These are phyloP conservation scores for Macaranga tanarius DNA, from an alignment of 441 rosid genomes.

Conservation along the genomic window DNA sequence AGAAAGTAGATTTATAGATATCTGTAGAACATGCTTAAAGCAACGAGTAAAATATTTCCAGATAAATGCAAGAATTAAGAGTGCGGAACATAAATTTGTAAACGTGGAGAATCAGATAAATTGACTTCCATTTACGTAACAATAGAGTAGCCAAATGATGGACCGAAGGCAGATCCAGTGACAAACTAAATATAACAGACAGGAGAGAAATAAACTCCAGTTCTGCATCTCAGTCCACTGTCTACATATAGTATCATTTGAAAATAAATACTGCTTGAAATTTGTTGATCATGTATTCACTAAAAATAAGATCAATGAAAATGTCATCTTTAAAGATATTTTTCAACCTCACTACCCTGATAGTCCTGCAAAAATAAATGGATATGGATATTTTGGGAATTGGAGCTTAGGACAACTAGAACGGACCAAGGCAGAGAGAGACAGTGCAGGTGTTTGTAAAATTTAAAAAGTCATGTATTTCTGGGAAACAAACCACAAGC, in stretches of 20 bases:
- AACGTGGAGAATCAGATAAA: neutral
- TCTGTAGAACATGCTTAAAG: neutral
- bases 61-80: slow-evolving; percentile 2
- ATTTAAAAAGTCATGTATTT: neutral
- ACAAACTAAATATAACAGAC: neutral
- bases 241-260: neutral
- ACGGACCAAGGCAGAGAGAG: neutral
- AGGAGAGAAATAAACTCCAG: neutral
- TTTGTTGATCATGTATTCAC: neutral
- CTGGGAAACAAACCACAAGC: neutral
- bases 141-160: neutral
- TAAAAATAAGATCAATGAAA: neutral
- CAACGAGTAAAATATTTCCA: neutral
- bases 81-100: neutral
- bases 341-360: neutral
- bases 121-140: neutral
- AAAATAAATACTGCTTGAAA: neutral
- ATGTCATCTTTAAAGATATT: neutral
- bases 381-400: too few relatives aligned
- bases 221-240: neutral
- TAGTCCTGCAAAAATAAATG: neutral
- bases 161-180: neutral
- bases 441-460: neutral
- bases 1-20: neutral
- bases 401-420: neutral